Evolutionary conservation across 305 asterid genomes (phyloP), one percentile per base, ranked within the genome.

Genomic region (Caryopteris hybrid): DNA sequence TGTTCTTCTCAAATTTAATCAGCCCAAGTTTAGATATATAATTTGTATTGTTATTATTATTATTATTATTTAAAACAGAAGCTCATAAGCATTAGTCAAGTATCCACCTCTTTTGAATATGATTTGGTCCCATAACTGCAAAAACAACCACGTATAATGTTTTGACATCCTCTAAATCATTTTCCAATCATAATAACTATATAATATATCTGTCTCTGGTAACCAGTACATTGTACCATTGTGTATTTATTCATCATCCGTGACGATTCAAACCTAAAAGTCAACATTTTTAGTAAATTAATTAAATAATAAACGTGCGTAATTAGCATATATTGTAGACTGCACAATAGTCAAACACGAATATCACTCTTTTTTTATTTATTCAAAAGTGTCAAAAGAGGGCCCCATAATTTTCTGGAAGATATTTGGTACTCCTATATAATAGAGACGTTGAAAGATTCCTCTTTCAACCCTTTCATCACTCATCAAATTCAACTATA

Each of bases 231-330:
- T 20, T 72, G 33, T 10, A 14, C 13, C 33, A 14, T 10, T 38
- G n/a, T 52, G 16, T 23, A 57, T 18, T 57, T 6, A 21, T n/a
- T 69, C 74, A 69, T 61, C 68, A 70, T 17, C 25, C 45, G 25
- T 70, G 74, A 70, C 74, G 69, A 60, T 48, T 38, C 6, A 0
- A 17, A 7, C 53, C 55, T 1, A 36, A 47, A 60, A 59, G 74
- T 69, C 74, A 61, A 23, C 22, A 70, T 8, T 38, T 23, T 17
- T 38, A 17, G 22, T 13, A 38, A 46, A n/a, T 23, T 36, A 46
- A 45, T n/a, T 59, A 0, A 16, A 52, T 3, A 11, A 70, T 25
- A 61, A 70, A 70, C 74, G 74, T 70, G 74, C 56, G 50, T 6
- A 25, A 60, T 57, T 70, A 48, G 62, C 23, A 18, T 34, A 33